phyloP scores from a whole-genome alignment of 441 rosid genomes.

The Raphanus hybrid region DNA sequence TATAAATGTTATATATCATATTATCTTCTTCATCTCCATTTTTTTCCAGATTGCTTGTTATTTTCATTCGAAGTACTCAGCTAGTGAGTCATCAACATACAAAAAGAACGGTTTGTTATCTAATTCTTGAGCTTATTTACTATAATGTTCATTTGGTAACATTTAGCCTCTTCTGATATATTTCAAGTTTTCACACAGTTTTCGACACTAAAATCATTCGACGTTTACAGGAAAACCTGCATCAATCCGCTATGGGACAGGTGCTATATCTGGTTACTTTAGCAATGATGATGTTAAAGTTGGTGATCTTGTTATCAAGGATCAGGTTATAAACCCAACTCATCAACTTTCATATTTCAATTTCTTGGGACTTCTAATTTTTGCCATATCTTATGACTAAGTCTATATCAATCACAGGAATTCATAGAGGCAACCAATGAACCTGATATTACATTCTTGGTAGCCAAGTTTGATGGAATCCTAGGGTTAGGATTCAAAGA shows the following conservation, averaged over 20 bases:
- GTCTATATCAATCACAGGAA: slow-evolving; percentile 48
- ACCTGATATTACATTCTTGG: slow-evolving; percentile 8
- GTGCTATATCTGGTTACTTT: slow-evolving; percentile 66
- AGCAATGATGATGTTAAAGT: slow-evolving; percentile 64
- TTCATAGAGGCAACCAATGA: slow-evolving; percentile 68
- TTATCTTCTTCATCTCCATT: slow-evolving; percentile 2
- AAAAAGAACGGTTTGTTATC: slow-evolving; percentile 56
- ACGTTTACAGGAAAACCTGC: slow-evolving; percentile 58
- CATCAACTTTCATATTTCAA: slow-evolving; percentile 12
- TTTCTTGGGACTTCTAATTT: background rate
- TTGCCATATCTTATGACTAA: slow-evolving; percentile 31
- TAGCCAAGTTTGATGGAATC: slow-evolving; percentile 63
- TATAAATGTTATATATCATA: background rate
- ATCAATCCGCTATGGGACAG: slow-evolving; percentile 66
- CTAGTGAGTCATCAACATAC: slow-evolving; percentile 63
- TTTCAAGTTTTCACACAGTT: background rate
- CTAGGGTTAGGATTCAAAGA: slow-evolving; percentile 72
- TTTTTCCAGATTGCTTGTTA: slow-evolving; percentile 65
- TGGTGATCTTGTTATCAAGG: slow-evolving; percentile 58
- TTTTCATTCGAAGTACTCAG: slow-evolving; percentile 69
- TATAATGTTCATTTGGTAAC: slow-evolving; percentile 5
- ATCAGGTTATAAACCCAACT: slow-evolving; percentile 45
- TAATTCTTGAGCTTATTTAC: background rate
- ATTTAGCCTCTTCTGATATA: background rate
- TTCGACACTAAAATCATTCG: background rate